Evolutionary conservation across 139 green algal genomes (phyloP).

Genomic region (Coccomyxa sp.): DNA sequence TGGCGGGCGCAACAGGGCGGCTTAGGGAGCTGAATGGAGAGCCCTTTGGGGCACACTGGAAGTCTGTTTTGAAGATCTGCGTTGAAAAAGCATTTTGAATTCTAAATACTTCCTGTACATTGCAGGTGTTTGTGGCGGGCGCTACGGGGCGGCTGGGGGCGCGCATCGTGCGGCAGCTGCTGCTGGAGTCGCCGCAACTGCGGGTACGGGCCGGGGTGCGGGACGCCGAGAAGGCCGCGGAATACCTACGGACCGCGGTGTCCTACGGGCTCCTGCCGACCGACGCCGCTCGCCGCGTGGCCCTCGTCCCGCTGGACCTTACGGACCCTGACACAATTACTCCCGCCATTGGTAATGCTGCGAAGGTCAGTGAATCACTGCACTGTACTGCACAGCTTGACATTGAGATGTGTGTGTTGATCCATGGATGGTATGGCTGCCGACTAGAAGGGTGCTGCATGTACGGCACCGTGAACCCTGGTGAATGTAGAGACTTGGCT

Average conservation of each 20-base stretch:
- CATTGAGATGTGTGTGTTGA: neutral
- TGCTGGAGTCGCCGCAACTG: neutral
- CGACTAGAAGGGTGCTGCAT: no score
- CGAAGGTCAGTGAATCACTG: conserved; percentile 34
- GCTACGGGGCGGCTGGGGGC: conserved; percentile 71
- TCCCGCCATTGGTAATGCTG: conserved; percentile 61
- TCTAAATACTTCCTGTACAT: no score
- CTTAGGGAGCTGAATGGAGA: no score
- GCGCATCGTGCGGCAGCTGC: conserved; percentile 61
- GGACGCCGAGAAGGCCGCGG: conserved; percentile 44
- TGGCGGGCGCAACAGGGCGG: no score
- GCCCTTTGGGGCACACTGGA: no score
- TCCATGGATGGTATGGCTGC: neutral
- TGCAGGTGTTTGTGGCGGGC: conserved; percentile 84
- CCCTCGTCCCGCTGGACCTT: conserved; percentile 66
- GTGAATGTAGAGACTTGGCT: no score
- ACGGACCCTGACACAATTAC: conserved; percentile 45
- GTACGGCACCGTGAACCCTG: no score
- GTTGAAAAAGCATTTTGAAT: no score
- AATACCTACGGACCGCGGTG: conserved; percentile 39
- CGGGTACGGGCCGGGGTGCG: conserved; percentile 59
- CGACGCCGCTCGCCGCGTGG: conserved; percentile 33
- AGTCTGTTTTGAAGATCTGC: no score
- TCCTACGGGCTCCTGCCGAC: conserved; percentile 49
- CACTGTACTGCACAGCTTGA: neutral